Percentiles rank a stretch among this genome's conserved stretches.
Conservation (phyloP, 495 filamentous ascomycete genomes). For the Aspergillus cristatus region DNA sequence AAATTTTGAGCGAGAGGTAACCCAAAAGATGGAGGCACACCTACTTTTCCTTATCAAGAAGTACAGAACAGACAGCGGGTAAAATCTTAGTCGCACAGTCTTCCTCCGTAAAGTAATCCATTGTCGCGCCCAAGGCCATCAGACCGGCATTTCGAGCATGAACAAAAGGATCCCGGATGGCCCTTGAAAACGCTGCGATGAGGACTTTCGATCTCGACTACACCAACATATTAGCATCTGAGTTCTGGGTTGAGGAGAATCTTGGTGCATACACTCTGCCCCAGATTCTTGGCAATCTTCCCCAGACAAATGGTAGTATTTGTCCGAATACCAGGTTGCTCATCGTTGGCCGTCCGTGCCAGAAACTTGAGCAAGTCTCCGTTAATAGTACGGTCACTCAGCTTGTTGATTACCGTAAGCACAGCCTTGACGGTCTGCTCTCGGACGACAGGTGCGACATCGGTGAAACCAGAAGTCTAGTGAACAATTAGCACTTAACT, state of each 20-base stretch:
- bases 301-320: constrained; percentile 97
- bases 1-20: background rate
- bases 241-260: background rate
- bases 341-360: constrained; percentile 94
- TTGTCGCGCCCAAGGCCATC: constrained; percentile 73
- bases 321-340: constrained; percentile 93
- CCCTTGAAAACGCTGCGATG: constrained; percentile 79
- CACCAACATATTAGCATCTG: constrained; percentile 13
- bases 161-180: constrained; percentile 85
- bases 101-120: constrained; percentile 79
- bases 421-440: constrained; percentile 95
- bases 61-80: constrained; percentile 69
- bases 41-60: constrained; percentile 83
- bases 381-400: constrained; percentile 87
- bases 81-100: constrained; percentile 80
- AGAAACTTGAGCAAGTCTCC: constrained; percentile 85
- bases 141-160: constrained; percentile 86
- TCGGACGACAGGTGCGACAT: constrained; percentile 80
- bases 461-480: constrained; percentile 83
- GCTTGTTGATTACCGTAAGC: constrained; percentile 71
- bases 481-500: constrained; percentile 4
- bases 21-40: constrained; percentile 7
- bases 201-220: constrained; percentile 79
- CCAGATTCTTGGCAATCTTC: constrained; percentile 86
- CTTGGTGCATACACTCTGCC: constrained; percentile 48